Base-by-base conservation (phyloP, 108 stramenopile species). In the Skeletonema marinoi region DNA sequence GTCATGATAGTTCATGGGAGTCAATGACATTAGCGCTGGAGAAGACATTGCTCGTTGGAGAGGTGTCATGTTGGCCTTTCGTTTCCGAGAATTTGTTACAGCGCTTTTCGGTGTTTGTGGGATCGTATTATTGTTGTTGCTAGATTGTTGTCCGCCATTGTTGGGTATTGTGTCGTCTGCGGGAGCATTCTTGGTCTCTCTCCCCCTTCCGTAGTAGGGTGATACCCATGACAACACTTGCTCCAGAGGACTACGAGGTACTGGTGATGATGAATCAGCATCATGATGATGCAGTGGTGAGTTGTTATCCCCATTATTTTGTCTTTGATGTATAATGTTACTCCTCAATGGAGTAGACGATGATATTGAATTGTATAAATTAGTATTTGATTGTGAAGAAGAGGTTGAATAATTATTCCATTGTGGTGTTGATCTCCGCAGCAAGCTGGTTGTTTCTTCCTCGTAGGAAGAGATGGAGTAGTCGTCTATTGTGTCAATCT, bases 371-470 rank as follows among this genome's bases (percentile, higher is more conserved):
- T 56, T 56, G 54, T 56, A 56, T 56, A 56, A 21, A 56, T 0
- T 51, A 19, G 54, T 56, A 25, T 56, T 25, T 56, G 54, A 56
- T 10, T 56, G 25, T 56, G n/a, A 56, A 56, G n/a, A 56, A 56
- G 33, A 62, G 33, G 68, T 63, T 42, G 61, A 35, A 50, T 38
- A 31, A 29, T 30, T 62, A 19, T 25, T 25, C 25, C 25, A 25
- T 25, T 25, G 25, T 25, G 25, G 25, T 25, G 2, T 14, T 12
- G 38, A 50, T 25, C 31, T 56, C 25, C 54, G 54, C 3, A 80
- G 68, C 51, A 80, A 65, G 30, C 79, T 80, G 39, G 79, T 74
- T 29, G 66, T 54, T 73, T 79, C 78, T 42, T 72, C 71, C 3
- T 32, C 44, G 17, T 36, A 60, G 3, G 69, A 70, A 11, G 69